Conservation (phyloP, 169 alveolate species). For the Plasmodium gaboni region DNA sequence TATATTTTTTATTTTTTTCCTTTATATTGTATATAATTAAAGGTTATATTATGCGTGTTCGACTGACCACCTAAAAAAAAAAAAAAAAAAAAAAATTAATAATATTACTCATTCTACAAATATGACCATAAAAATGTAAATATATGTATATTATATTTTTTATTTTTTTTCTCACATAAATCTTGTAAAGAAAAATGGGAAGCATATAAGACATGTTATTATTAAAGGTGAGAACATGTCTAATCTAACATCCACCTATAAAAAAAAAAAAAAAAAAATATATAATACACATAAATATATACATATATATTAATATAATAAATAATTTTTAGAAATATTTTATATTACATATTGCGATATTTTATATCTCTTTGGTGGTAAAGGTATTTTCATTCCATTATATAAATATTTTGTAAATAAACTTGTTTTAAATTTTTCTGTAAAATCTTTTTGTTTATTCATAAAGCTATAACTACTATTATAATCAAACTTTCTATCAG, state of each 20-base stretch:
- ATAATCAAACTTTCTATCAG: conserved; percentile 83
- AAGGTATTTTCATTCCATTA: conserved; percentile 85
- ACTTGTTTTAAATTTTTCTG: conserved; percentile 34
- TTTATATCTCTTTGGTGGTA: conserved; percentile 77
- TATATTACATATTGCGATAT: conserved; percentile 51
- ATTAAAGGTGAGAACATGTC: conserved; percentile 62
- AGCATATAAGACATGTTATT: conserved; percentile 37
- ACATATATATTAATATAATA: conserved; percentile 1
- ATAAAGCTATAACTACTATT: conserved; percentile 56
- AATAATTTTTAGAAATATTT: not conserved
- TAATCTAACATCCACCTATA: conserved; percentile 59
- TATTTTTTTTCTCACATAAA: conserved; percentile 37
- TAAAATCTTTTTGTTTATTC: conserved; percentile 75
- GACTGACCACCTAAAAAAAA: no score
- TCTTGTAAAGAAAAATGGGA: conserved; percentile 58
- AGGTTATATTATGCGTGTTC: no score
- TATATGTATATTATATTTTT: not conserved
- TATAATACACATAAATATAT: not conserved
- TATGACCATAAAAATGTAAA: no score
- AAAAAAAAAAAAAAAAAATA: conserved; percentile 2
- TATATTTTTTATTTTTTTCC: no score
- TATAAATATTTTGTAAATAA: conserved; percentile 51
- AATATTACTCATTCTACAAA: no score
- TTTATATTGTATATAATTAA: no score
- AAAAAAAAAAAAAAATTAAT: no score